A percentile compares a stretch with the other conserved stretches of the same genome.
Conservation (phyloP, 805 yeast genomes). For the Cyberlindnera bimundalis region DNA sequence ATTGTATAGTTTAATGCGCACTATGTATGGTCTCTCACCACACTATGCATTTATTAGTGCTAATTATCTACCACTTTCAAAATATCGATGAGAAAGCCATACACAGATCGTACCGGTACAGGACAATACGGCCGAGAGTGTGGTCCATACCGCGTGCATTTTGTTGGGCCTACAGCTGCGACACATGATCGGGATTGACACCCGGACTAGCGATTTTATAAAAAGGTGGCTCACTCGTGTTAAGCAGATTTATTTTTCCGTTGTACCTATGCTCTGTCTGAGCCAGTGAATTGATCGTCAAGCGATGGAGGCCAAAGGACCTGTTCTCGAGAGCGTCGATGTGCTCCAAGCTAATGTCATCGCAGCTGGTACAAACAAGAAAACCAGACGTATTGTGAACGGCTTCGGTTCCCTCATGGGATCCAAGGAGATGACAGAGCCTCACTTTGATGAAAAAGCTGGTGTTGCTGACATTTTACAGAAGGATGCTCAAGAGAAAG, state of each 20-base stretch:
- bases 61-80: too few species aligned
- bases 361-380: slow-evolving; percentile 78
- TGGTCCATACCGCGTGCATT: too few species aligned
- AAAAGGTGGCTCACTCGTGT: neutral
- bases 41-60: too few species aligned
- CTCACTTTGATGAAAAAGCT: slow-evolving; percentile 62
- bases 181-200: neutral
- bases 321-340: slow-evolving; percentile 41
- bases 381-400: slow-evolving; percentile 68
- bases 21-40: too few species aligned
- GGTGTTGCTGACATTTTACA: slow-evolving; percentile 41
- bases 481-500: slow-evolving; percentile 40
- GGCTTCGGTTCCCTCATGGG: slow-evolving; percentile 84
- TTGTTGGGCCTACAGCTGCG: too few species aligned
- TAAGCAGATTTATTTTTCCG: neutral
- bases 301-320: slow-evolving; percentile 5
- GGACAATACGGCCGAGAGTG: too few species aligned
- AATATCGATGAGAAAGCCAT: too few species aligned
- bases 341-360: slow-evolving; percentile 69
- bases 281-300: too few species aligned
- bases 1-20: too few species aligned
- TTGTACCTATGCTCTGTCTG: neutral
- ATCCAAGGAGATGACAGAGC: slow-evolving; percentile 64
- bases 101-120: too few species aligned
- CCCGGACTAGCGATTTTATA: neutral